Evolutionary conservation across 495 filamentous ascomycete genomes (phyloP).

Genomic region (Aspergillus sclerotioniger): DNA sequence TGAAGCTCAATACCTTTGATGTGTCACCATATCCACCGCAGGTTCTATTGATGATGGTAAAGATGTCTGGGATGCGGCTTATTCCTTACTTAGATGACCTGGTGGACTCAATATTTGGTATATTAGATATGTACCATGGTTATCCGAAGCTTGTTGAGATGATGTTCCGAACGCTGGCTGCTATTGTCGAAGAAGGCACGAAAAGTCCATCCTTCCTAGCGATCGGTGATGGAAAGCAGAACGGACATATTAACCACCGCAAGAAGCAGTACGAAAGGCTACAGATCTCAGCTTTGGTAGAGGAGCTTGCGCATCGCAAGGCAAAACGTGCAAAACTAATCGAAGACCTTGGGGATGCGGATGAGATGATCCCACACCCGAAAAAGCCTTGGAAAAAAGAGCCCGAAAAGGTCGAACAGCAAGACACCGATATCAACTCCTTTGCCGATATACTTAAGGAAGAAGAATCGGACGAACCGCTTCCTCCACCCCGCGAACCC

Average conservation of each 20-base stretch:
- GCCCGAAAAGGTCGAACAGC: slow-evolving; percentile 29
- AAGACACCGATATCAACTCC: slow-evolving; percentile 27
- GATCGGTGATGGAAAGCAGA: slow-evolving; percentile 39
- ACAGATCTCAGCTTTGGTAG: slow-evolving; percentile 37
- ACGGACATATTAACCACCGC: slow-evolving; percentile 30
- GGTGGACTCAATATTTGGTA: slow-evolving; percentile 82
- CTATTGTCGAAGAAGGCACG: slow-evolving; percentile 77
- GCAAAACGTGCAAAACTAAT: slow-evolving; percentile 32
- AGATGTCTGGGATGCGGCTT: slow-evolving; percentile 74
- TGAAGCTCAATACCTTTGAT: slow-evolving; percentile 88
- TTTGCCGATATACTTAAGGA: slow-evolving; percentile 32
- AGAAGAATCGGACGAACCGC: slow-evolving; percentile 37
- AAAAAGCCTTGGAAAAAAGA: slow-evolving; percentile 37
- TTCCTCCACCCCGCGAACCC: slow-evolving; percentile 46
- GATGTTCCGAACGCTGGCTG: slow-evolving; percentile 77
- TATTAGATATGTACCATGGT: slow-evolving; percentile 89
- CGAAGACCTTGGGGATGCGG: slow-evolving; percentile 32
- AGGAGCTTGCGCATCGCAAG: slow-evolving; percentile 36
- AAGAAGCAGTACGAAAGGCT: slow-evolving; percentile 39
- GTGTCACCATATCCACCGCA: slow-evolving; percentile 87
- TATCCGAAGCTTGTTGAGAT: slow-evolving; percentile 83
- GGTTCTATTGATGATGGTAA: slow-evolving; percentile 93
- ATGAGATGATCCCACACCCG: slow-evolving; percentile 33
- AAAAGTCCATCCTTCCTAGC: slow-evolving; percentile 58
- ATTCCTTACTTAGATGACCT: slow-evolving; percentile 91